Conservation (phyloP, 257 asterid species). For the Jaltomata sinuosa region DNA sequence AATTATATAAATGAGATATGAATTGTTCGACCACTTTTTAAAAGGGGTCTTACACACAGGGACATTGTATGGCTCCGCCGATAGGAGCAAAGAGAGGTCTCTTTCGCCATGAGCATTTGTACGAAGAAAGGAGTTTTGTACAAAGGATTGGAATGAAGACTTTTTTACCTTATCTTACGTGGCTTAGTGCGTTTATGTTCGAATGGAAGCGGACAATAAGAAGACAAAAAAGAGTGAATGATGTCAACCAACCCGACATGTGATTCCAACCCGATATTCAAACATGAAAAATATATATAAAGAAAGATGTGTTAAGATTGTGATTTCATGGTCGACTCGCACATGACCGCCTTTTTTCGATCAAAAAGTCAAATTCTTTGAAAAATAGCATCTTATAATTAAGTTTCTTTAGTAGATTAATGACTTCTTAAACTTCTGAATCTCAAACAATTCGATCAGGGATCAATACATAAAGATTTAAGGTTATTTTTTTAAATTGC, state of each 20-base stretch:
- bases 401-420: neutral
- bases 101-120: too few species aligned
- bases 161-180: neutral
- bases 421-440: neutral
- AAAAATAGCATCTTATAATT: too few species aligned
- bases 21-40: too few species aligned
- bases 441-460: neutral
- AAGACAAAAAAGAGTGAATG: neutral
- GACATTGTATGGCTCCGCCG: too few species aligned
- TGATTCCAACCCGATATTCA: too few species aligned
- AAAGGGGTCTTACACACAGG: too few species aligned
- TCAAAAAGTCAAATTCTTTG: too few species aligned
- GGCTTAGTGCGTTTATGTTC: fast-evolving
- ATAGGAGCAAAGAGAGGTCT: too few species aligned
- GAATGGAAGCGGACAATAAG: neutral
- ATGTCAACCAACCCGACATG: neutral
- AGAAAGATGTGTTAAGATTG: neutral
- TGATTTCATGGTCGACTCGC: fast-evolving
- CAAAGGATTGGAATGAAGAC: fast-evolving
- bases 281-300: too few species aligned
- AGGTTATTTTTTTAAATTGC: neutral
- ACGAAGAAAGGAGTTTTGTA: neutral
- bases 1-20: too few species aligned
- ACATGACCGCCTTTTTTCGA: neutral
- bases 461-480: neutral